Evolutionary conservation across 139 green algal genomes (phyloP).

Genomic region (Zygnema cylindricum): DNA sequence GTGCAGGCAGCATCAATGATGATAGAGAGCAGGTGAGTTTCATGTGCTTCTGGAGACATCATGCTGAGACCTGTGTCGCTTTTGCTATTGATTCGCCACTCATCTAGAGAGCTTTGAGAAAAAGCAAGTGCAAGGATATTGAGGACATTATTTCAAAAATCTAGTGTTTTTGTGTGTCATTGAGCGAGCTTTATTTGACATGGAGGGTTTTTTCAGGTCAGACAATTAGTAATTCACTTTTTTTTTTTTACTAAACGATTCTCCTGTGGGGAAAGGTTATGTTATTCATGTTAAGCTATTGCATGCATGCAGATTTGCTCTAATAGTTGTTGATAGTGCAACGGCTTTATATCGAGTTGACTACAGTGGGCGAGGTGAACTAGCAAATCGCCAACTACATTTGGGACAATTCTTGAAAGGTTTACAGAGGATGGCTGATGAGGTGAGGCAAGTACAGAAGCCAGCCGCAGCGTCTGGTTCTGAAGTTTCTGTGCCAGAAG

Average conservation of each 20-base stretch:
- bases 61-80: too few relatives aligned
- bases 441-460: slow-evolving; percentile 69
- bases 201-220: too few relatives aligned
- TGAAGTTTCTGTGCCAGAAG: too few relatives aligned
- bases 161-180: too few relatives aligned
- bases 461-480: too few relatives aligned
- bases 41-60: not conserved
- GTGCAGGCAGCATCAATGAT: slow-evolving; percentile 90
- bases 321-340: slow-evolving; percentile 95
- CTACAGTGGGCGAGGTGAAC: slow-evolving; percentile 82
- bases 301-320: slow-evolving; percentile 76
- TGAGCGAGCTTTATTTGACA: too few relatives aligned
- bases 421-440: slow-evolving; percentile 88
- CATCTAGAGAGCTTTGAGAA: too few relatives aligned
- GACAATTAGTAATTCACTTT: not conserved
- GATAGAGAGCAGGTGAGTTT: slow-evolving; percentile 75
- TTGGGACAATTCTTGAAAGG: slow-evolving; percentile 87
- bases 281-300: too few relatives aligned
- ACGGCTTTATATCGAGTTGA: slow-evolving; percentile 87
- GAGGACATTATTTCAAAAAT: too few relatives aligned
- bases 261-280: too few relatives aligned
- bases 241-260: not conserved
- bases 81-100: too few relatives aligned
- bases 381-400: slow-evolving; percentile 85
- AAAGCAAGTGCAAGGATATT: too few relatives aligned